A percentile compares a stretch with the other conserved stretches of the same genome.
Conservation (phyloP, 2,329 filamentous ascomycete species). For the Microdochium paspali region DNA sequence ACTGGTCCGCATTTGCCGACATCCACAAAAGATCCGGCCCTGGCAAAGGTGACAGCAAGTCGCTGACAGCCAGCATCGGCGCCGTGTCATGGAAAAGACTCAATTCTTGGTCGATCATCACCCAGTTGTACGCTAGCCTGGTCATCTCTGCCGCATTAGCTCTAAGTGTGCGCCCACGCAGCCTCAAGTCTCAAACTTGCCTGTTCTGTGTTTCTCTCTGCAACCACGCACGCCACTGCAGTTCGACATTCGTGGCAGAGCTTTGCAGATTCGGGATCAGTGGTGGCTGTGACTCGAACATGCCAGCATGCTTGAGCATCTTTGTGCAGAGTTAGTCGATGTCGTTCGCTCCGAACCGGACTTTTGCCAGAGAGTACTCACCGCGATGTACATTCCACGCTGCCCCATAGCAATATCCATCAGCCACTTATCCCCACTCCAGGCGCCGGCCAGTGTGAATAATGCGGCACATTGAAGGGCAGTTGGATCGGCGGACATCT, state of each 20-base stretch:
- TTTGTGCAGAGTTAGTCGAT: conserved; percentile 14
- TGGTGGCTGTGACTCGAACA: conserved; percentile 44
- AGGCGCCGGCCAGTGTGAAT: conserved; percentile 59
- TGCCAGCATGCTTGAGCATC: conserved; percentile 63
- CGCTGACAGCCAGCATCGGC: conserved; percentile 54
- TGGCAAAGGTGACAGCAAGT: conserved; percentile 56
- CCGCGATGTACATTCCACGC: conserved; percentile 61
- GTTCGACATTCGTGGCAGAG: conserved; percentile 32
- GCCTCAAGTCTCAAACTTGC: conserved; percentile 26
- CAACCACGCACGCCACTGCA: conserved; percentile 55
- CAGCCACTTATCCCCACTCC: conserved; percentile 70
- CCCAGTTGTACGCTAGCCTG: conserved; percentile 66
- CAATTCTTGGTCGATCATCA: conserved; percentile 65
- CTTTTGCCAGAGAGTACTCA: conserved; percentile 18
- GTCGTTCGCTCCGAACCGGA: neutral
- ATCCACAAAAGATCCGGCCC: conserved; percentile 53
- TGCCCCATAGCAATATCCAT: conserved; percentile 72
- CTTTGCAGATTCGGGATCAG: conserved; percentile 32
- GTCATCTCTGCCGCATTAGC: conserved; percentile 5
- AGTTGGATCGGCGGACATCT: conserved; percentile 55
- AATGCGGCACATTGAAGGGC: conserved; percentile 57
- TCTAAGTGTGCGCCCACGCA: conserved; percentile 4
- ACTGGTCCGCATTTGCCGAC: conserved; percentile 46
- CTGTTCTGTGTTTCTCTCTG: conserved; percentile 54
- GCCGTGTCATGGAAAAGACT: conserved; percentile 56